A percentile compares a stretch with the other conserved stretches of the same genome.
Evolutionary conservation across 805 yeast species (phyloP).

Genomic region (Kluyveromyces starmeri): DNA sequence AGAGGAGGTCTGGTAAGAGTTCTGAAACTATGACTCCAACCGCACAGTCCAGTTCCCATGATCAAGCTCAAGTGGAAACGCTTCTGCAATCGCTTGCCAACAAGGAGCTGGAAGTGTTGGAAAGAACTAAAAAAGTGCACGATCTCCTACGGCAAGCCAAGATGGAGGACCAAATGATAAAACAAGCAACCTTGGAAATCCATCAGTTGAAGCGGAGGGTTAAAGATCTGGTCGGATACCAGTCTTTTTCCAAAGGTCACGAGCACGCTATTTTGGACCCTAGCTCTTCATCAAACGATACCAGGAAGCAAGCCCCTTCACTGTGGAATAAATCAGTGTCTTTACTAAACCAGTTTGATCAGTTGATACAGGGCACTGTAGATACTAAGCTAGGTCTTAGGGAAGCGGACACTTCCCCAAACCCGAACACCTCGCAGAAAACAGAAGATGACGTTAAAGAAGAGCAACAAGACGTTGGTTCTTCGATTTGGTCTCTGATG

Average conservation of each 20-base stretch:
- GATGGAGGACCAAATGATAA: conserved; percentile 42
- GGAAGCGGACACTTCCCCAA: conserved; percentile 3
- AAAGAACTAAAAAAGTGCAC: conserved; percentile 47
- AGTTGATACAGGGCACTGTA: conserved; percentile 54
- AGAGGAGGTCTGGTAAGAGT: background rate
- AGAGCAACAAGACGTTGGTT: conserved; percentile 5
- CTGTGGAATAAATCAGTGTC: conserved; percentile 48
- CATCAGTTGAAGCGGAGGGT: conserved; percentile 29
- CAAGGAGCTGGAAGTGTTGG: conserved; percentile 61
- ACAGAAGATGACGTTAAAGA: too few species aligned
- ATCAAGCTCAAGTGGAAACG: conserved; percentile 37
- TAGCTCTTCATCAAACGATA: background rate
- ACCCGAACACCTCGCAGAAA: background rate
- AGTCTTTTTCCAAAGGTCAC: background rate
- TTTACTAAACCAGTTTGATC: conserved; percentile 60
- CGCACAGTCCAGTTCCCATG: background rate
- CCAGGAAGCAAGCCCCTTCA: conserved; percentile 16
- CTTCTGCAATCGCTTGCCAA: conserved; percentile 53
- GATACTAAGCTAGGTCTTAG: conserved; percentile 41
- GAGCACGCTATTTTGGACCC: background rate
- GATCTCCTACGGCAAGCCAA: conserved; percentile 39
- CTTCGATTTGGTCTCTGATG: conserved; percentile 42
- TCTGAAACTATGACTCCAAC: background rate
- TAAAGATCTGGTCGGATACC: conserved; percentile 14
- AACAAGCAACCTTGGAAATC: conserved; percentile 31